Base-by-base conservation (phyloP, 306 rosid species). In the Rubus parviflorus region DNA sequence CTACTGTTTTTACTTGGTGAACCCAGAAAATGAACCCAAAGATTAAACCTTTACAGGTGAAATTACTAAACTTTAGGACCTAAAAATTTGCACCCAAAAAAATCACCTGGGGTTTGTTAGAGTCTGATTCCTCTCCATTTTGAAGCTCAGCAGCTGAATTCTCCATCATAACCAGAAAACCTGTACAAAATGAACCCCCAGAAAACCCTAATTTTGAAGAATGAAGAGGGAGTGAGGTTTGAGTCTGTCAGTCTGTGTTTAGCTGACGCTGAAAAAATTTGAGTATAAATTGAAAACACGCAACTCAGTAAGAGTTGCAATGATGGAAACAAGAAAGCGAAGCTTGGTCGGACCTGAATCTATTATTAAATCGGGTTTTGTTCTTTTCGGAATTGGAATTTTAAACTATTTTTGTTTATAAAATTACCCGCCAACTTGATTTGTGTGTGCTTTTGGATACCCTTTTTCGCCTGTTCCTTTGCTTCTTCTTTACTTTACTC, bases 161-260 rank as follows among this genome's bases (percentile, higher is more conserved):
- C 63, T 86, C 92, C 93, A 87, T 89, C 58, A 79, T 68, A 83
- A 8, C 69, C 64, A 66, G 42, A 47, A 73, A 65, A 62, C 58
- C n/a, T 46, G 0, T 4, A 19, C 12, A n/a, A 68, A 56, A 61
- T 22, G 38, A 64, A 62, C 23, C 68, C 46, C 79, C 30, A 45
- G 22, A 40, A 79, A 78, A 74, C 51, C 81, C 64, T 79, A 74
- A 51, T 22, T 8, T 23, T 7, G 49, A 22, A 45, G 23, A 68
- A 7, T 19, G 20, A 30, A 30, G 35, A 16, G 70, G 63, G 14
- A 38, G 37, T 45, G 9, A 49, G 25, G 25, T 23, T 8, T 8
- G 3, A 19, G n/a, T 68, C 71, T 48, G 51, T 35, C 49, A 62
- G 71, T 67, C 35, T 20, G 45, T 41, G 56, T 11, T 43, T 30